Evolutionary conservation across 352 stramenopile genomes (phyloP).

Genomic region (Phytophthora rubi): DNA sequence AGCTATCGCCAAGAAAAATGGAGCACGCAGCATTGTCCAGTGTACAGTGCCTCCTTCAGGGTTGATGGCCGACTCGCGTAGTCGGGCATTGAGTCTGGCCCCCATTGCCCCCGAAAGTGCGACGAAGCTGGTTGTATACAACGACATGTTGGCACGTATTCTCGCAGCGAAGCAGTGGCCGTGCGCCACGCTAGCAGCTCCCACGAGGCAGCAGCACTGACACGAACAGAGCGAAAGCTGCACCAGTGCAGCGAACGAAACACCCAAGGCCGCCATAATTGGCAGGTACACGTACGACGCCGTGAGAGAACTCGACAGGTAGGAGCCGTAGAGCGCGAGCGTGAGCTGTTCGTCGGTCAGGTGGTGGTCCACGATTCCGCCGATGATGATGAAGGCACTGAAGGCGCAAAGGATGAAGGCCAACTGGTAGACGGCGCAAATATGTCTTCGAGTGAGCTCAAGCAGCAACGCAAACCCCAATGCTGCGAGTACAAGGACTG

Average conservation of each 20-base stretch:
- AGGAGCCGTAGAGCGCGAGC: constrained; percentile 69
- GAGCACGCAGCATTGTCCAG: constrained; percentile 70
- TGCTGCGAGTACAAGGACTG: constrained; percentile 62
- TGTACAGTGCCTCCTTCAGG: constrained; percentile 78
- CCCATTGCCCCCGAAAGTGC: constrained; percentile 65
- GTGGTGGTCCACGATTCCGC: constrained; percentile 76
- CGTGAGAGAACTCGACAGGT: constrained; percentile 52
- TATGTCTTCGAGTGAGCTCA: constrained; percentile 72
- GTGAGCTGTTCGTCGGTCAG: constrained; percentile 75
- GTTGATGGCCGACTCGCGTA: constrained; percentile 79
- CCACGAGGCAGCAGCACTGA: constrained; percentile 70
- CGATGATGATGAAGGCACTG: constrained; percentile 67
- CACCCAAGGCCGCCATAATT: constrained; percentile 35
- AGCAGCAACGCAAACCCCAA: constrained; percentile 55
- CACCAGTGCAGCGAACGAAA: constrained; percentile 50
- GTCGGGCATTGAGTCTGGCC: constrained; percentile 70
- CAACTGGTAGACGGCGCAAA: constrained; percentile 76
- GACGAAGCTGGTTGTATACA: constrained; percentile 57
- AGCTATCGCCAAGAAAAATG: constrained; percentile 65
- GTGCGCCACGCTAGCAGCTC: constrained; percentile 42
- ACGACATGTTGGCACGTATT: constrained; percentile 56
- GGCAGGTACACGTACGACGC: constrained; percentile 75
- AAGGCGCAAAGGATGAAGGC: constrained; percentile 64
- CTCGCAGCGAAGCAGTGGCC: constrained; percentile 54
- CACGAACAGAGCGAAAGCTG: constrained; percentile 68